Base-by-base conservation (phyloP, 192 early-diverging fungal genomes). In the Mortierella hygrophila region DNA sequence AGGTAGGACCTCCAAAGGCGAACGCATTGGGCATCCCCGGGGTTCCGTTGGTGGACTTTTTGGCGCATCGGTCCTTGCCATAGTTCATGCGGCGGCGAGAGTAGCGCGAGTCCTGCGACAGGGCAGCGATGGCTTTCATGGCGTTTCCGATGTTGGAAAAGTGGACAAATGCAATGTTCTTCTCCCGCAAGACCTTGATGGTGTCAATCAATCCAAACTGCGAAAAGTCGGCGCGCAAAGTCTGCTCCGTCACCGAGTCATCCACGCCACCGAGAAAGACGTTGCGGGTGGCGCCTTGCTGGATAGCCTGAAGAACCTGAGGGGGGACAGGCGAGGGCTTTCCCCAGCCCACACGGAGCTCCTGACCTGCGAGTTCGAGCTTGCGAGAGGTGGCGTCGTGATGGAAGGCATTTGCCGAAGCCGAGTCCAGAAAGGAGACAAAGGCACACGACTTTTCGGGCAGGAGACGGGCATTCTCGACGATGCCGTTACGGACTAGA, bases 81-180 rank as follows among this genome's bases (percentile, higher is more conserved):
- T 95, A 98, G 73, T 93, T 91, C 47, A 98, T 83, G 38, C 94
- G 89, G 41, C 92, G 88, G 68, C 86, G 87, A 18, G 81, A 57
- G 91, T 94, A 97, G 38, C 85, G 79, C 0, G 90, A 68, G 32
- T 95, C 92, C 10, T 78, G 87, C 20, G 93, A 91, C 70, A 98
- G 76, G 2, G 80, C 86, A 26, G 88, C 82, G n/a, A 97, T 95
- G 49, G 93, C 95, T 75, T 94, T 93, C 74, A 97, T 91, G 41
- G 97, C 97, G 68, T 85, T 90, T 20, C 81, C 78, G 55, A 97
- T 91, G 76, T 88, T 90, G 41, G 93, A 87, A 83, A 97, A 95
- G 82, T 98, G 96, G 23, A 96, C 94, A 90, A 98, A 98, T 13
- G 94, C 97, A 76, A 97, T 96, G 41, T 90, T 88, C 74, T 95